phyloP scores from a whole-genome alignment of 441 rosid species.

The Gossypium schwendimanii region DNA sequence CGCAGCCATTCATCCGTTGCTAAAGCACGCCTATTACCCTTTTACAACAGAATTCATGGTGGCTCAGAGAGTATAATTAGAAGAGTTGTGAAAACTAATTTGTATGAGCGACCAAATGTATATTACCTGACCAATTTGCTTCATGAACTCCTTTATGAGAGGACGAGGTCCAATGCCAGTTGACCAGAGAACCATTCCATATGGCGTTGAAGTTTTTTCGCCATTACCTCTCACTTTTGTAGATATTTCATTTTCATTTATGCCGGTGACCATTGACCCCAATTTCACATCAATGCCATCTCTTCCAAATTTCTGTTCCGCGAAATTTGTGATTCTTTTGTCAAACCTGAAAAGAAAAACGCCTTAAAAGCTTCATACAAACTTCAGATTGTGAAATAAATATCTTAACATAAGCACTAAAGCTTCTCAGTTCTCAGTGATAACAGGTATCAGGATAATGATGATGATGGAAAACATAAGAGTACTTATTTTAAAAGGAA shows the following conservation, averaged over 20 bases:
- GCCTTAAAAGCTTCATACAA: background rate
- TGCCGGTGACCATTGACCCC: conserved; percentile 85
- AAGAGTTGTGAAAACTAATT: background rate
- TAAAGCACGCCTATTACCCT: conserved; percentile 81
- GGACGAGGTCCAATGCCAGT: conserved; percentile 94
- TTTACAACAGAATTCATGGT: conserved; percentile 6
- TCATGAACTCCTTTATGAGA: conserved; percentile 82
- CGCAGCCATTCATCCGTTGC: conserved; percentile 99
- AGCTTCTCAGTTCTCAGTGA: background rate
- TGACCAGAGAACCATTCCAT: conserved; percentile 98
- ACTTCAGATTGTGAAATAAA: background rate
- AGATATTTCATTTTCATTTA: conserved; percentile 70
- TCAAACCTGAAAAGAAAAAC: conserved; percentile 65
- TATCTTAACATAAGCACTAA: background rate
- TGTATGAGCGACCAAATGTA: background rate
- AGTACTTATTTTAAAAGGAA: background rate
- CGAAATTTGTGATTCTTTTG: conserved; percentile 89
- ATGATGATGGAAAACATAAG: background rate
- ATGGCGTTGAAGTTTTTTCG: conserved; percentile 52
- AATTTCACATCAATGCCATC: conserved; percentile 83
- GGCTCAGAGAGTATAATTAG: background rate
- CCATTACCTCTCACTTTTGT: conserved; percentile 65
- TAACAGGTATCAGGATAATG: background rate
- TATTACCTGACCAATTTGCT: conserved; percentile 88
- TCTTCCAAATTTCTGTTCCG: conserved; percentile 82